Conservation (phyloP, 805 yeast genomes). For the Kluyveromyces wickerhamii region DNA sequence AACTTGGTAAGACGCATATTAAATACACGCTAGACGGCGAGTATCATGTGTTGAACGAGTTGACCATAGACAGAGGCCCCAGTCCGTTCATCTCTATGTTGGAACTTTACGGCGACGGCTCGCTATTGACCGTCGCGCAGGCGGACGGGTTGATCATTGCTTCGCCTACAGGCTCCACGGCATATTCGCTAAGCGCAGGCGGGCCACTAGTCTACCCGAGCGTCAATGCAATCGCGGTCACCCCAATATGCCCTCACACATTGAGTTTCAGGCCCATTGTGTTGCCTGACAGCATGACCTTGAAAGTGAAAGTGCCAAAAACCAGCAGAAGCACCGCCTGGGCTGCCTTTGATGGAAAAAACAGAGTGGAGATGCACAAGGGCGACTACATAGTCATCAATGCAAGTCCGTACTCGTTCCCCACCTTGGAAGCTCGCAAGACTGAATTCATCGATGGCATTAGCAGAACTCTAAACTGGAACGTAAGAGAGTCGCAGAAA, state of each 20-base stretch:
- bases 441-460: slow-evolving; percentile 80
- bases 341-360: slow-evolving; percentile 94
- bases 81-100: slow-evolving; percentile 86
- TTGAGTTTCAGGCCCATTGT: slow-evolving; percentile 86
- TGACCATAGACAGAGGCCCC: slow-evolving; percentile 90
- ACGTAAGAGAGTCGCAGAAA: slow-evolving; percentile 80
- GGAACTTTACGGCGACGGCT: slow-evolving; percentile 83
- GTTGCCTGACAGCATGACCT: slow-evolving; percentile 85
- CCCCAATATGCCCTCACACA: slow-evolving; percentile 96
- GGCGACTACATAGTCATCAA: slow-evolving; percentile 83
- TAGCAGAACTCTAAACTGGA: slow-evolving; percentile 87
- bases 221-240: slow-evolving; percentile 83
- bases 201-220: slow-evolving; percentile 93
- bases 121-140: slow-evolving; percentile 78
- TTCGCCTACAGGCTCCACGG: slow-evolving; percentile 95
- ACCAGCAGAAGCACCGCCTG: slow-evolving; percentile 85
- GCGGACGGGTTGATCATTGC: slow-evolving; percentile 92
- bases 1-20: slow-evolving; percentile 39
- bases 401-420: slow-evolving; percentile 89
- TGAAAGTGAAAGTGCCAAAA: slow-evolving; percentile 75
- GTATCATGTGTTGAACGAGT: slow-evolving; percentile 78
- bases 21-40: slow-evolving; percentile 38
- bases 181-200: slow-evolving; percentile 91
- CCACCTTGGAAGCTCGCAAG: slow-evolving; percentile 71
- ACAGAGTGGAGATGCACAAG: slow-evolving; percentile 65